Conservation (phyloP, 768 basidiomycete genomes). For the Phylloporus scabripes region DNA sequence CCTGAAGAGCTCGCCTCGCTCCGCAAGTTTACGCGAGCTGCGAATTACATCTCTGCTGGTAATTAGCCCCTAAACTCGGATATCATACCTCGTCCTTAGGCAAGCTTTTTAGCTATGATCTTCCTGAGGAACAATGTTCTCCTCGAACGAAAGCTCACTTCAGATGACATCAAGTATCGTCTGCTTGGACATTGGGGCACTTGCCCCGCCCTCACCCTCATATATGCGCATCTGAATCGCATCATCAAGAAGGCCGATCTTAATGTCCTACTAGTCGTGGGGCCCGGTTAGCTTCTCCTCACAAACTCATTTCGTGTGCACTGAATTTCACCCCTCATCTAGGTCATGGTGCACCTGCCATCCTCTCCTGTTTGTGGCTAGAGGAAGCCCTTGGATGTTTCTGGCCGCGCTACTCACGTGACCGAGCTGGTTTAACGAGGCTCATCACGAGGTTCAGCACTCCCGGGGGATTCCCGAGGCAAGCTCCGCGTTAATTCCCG, state of each 20-base stretch:
- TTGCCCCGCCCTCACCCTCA: conserved; percentile 70
- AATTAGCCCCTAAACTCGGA: conserved; percentile 9
- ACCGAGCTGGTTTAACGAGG: conserved; percentile 53
- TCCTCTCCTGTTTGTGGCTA: conserved; percentile 82
- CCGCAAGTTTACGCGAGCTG: conserved; percentile 52
- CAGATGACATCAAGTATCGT: conserved; percentile 74
- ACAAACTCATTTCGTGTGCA: background rate
- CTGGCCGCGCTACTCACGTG: conserved; percentile 52
- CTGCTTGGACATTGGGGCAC: conserved; percentile 84
- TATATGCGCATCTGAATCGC: conserved; percentile 66
- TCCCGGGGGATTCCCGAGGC: conserved; percentile 82
- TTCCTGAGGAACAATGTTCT: conserved; percentile 73
- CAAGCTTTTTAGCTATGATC: conserved; percentile 59
- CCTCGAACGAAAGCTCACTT: conserved; percentile 50
- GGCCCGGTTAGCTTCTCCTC: conserved; percentile 48
- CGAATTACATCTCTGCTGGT: conserved; percentile 69
- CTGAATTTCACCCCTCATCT: background rate
- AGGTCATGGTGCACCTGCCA: conserved; percentile 83
- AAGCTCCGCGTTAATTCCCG: conserved; percentile 13
- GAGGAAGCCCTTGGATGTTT: conserved; percentile 67
- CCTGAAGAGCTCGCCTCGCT: conserved; percentile 47
- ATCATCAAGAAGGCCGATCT: conserved; percentile 55
- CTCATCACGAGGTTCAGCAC: conserved; percentile 73
- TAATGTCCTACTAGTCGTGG: conserved; percentile 72
- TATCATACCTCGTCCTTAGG: background rate